Conservation (phyloP, 805 yeast species). For the Kuraishia ogatae region DNA sequence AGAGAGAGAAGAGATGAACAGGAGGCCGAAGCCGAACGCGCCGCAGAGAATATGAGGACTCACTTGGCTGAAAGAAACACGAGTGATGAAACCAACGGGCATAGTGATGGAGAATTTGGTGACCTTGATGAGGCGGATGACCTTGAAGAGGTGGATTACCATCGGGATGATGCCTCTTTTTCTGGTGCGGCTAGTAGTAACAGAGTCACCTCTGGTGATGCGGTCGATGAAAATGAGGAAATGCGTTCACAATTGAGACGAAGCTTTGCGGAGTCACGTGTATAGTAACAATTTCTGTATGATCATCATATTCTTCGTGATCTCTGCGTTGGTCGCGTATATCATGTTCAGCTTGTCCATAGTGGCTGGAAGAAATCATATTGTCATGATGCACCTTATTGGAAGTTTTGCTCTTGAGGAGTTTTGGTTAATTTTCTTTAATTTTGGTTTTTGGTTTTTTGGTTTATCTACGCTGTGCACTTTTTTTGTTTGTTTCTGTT, state of each 20-base stretch:
- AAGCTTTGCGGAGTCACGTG: neutral
- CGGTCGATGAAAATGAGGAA: neutral
- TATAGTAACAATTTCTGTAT: neutral
- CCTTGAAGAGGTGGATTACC: neutral
- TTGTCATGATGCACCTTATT: too few species aligned
- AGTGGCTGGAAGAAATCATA: too few species aligned
- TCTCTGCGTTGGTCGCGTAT: too few species aligned
- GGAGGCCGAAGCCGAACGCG: neutral
- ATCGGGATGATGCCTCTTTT: neutral
- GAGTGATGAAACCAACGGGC: too few species aligned
- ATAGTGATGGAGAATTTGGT: too few species aligned
- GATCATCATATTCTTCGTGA: neutral
- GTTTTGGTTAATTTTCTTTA: slow-evolving; percentile 1
- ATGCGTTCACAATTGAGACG: neutral
- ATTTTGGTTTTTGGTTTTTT: neutral
- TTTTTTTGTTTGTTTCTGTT: neutral
- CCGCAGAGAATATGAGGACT: slow-evolving; percentile 2
- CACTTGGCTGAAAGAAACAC: neutral
- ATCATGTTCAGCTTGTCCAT: too few species aligned
- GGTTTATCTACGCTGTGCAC: too few species aligned
- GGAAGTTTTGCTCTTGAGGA: too few species aligned
- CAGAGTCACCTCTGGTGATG: neutral
- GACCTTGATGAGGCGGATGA: neutral
- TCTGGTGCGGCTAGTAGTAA: neutral
- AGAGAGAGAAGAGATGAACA: slow-evolving; percentile 2